Conservation (phyloP, 2,329 filamentous ascomycete genomes). For the Cercospora brassicicola region DNA sequence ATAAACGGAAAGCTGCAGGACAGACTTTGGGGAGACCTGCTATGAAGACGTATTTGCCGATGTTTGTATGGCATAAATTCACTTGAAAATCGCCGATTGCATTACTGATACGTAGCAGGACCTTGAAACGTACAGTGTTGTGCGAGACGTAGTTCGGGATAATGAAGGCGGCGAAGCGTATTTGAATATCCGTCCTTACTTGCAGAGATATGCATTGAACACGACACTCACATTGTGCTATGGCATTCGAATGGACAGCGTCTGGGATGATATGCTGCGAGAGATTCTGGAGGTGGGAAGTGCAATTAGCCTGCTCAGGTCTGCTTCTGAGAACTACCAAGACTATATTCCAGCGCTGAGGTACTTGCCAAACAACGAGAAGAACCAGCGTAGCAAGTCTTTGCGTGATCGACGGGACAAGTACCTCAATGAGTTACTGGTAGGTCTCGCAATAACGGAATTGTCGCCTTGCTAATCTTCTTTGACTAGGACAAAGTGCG, state of each 20-base stretch:
- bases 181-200: conserved; percentile 52
- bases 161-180: conserved; percentile 41
- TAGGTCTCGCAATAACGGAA: not conserved
- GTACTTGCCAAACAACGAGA: conserved; percentile 55
- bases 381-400: conserved; percentile 50
- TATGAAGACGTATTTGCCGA: conserved; percentile 52
- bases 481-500: conserved; percentile 46
- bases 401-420: conserved; percentile 51
- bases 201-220: conserved; percentile 56
- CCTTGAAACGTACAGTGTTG: conserved; percentile 54
- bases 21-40: conserved; percentile 50
- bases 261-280: conserved; percentile 53
- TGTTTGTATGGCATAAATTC: conserved; percentile 42
- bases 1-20: conserved; percentile 55
- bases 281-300: conserved; percentile 57
- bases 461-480: not conserved
- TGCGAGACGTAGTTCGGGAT: conserved; percentile 51
- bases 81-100: not conserved
- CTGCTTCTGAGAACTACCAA: conserved; percentile 55
- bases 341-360: conserved; percentile 54
- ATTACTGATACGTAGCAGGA: conserved; percentile 34
- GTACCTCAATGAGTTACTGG: conserved; percentile 52
- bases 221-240: conserved; percentile 58
- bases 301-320: conserved; percentile 53
- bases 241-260: conserved; percentile 56